These are phyloP conservation scores for Linum trigynum DNA, from an alignment of 345 rosid genomes.

Conservation along the genomic window DNA sequence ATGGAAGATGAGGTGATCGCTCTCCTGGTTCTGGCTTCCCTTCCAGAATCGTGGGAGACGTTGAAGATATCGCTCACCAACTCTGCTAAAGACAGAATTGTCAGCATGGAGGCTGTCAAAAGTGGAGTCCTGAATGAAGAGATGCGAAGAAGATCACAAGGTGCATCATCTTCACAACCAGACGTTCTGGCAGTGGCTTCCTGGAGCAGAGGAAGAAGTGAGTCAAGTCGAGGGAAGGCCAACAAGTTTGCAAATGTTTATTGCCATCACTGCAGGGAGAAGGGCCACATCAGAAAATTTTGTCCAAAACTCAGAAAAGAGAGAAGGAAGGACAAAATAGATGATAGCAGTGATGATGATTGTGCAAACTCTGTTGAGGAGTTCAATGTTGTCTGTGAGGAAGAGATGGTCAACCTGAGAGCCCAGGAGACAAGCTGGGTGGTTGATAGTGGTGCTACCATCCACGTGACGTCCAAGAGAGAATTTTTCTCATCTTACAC, in stretches of 20 bases:
- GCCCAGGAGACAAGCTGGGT: no score
- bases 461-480: neutral
- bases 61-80: neutral
- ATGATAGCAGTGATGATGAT: neutral
- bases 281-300: neutral
- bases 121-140: conserved; percentile 6
- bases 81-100: neutral
- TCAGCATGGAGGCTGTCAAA: neutral
- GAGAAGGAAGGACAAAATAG: neutral
- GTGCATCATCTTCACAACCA: neutral
- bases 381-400: neutral
- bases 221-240: neutral
- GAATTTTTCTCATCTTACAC: neutral
- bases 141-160: neutral
- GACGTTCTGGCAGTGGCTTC: neutral
- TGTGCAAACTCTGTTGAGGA: neutral
- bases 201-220: neutral
- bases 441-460: neutral
- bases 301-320: neutral
- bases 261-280: neutral
- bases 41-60: neutral
- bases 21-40: no score
- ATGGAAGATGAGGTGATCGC: no score
- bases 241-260: neutral
- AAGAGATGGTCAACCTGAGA: neutral